Evolutionary conservation across 192 early-diverging fungal genomes (phyloP), one percentile per base, ranked within the genome.

Genomic region (Phycomyces nitens): DNA sequence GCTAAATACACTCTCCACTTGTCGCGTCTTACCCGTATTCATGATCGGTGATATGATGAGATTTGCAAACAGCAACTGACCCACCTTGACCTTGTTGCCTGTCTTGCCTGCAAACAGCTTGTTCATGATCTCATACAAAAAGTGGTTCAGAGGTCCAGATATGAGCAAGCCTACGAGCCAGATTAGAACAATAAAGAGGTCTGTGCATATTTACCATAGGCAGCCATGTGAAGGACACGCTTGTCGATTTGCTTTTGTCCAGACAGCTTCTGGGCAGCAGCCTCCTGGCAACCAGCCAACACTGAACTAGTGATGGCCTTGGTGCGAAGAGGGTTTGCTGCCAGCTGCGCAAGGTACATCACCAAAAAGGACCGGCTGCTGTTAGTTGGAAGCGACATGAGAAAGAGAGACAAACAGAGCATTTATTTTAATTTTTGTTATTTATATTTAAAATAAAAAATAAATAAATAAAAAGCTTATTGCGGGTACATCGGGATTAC

Each of bases 1-100:
- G 5, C 21, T 53, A 29, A 15, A 27, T 21, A n/a, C n/a, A n/a
- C 6, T 18, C 14, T 44, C 11, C n/a, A 56, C 1, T 53, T 20
- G 3, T 55, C 14, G 23, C 21, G 14, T 62, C 77, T 63, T 79
- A 89, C 88, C 86, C 60, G 89, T 80, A 76, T 93, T 94, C 71
- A 89, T 86, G 60, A 94, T 90, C 18, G 94, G 94, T 43, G 89
- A 87, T 56, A 93, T 86, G 56, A 94, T 75, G 23, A 96, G 71
- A 69, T 92, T 90, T 56, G 84, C 75, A 29, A 81, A 84, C 60
- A 96, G 66, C 26, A 94, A 81, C 63, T 92, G 86, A 56, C 86
- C 69, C 52, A 96, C 65, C 60, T 85, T 87, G 61, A 82, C 84
- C 62, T 78, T 64, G 61, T 78, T 74, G 49, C 79, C 85, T 51